Evolutionary conservation across 2,329 filamentous ascomycete genomes (phyloP).

Genomic region (Fusarium oligoseptatum): DNA sequence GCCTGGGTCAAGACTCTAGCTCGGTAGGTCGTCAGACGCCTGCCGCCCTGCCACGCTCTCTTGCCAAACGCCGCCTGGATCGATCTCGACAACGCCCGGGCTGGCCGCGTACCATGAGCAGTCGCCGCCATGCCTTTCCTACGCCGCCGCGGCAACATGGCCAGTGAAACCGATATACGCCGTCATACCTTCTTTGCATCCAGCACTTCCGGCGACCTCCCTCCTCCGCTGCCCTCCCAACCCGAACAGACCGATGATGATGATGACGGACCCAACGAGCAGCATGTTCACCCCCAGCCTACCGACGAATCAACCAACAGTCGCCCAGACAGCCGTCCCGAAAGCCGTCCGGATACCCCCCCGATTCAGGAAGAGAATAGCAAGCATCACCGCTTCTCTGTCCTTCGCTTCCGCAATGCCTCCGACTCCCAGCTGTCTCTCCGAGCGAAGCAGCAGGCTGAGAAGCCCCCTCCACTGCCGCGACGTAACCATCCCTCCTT

Average conservation of each 20-base stretch:
- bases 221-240: conserved; percentile 41
- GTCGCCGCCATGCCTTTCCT: conserved; percentile 69
- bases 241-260: conserved; percentile 35
- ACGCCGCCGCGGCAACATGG: conserved; percentile 71
- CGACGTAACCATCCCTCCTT: conserved; percentile 61
- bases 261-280: conserved; percentile 31
- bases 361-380: conserved; percentile 67
- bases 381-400: conserved; percentile 73
- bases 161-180: conserved; percentile 71
- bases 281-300: conserved; percentile 38
- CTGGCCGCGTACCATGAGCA: conserved; percentile 55
- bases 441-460: conserved; percentile 77
- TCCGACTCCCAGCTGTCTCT: conserved; percentile 90
- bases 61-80: conserved; percentile 31
- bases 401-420: conserved; percentile 90
- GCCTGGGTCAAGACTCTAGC: conserved; percentile 40
- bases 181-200: conserved; percentile 60
- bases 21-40: conserved; percentile 46
- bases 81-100: conserved; percentile 38
- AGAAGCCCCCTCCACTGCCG: conserved; percentile 69
- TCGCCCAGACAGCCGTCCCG: conserved; percentile 14
- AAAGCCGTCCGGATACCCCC: conserved; percentile 60
- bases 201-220: conserved; percentile 47
- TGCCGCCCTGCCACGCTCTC: conserved; percentile 34
- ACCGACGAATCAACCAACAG: conserved; percentile 43